These are phyloP conservation scores for Geranomyces variabilis DNA, from an alignment of 192 early-diverging fungal species.

Conservation along the genomic window DNA sequence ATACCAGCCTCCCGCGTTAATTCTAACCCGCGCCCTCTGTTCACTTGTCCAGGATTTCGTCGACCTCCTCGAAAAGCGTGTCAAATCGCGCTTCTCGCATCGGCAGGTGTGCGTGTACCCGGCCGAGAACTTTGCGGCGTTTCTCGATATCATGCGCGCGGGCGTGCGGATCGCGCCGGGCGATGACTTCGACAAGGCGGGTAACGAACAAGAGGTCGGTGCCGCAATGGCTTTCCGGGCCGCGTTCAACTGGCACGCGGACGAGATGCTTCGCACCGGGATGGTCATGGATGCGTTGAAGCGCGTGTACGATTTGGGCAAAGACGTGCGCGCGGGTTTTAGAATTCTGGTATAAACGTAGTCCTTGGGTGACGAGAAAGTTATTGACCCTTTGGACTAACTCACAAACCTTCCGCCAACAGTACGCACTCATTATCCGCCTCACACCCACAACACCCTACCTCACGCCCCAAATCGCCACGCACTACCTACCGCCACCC, in stretches of 20 bases:
- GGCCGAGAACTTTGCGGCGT: conserved; percentile 57
- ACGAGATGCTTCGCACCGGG: not conserved
- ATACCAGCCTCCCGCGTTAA: conserved; percentile 2
- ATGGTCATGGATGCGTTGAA: not conserved
- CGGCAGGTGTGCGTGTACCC: conserved; percentile 76
- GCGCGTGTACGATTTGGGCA: conserved; percentile 10
- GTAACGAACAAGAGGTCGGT: no score
- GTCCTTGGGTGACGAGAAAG: not conserved
- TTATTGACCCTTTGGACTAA: conserved; percentile 8
- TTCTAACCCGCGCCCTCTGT: not conserved
- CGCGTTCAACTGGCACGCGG: conserved; percentile 28
- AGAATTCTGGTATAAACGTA: conserved; percentile 22
- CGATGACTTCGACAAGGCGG: conserved; percentile 8
- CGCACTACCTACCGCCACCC: not conserved
- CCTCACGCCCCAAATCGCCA: conserved; percentile 15
- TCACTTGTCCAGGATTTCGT: conserved; percentile 69
- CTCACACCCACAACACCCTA: conserved; percentile 38
- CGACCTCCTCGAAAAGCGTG: conserved; percentile 88
- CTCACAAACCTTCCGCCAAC: conserved; percentile 13
- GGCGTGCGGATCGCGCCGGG: conserved; percentile 38
- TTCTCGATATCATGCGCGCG: conserved; percentile 56
- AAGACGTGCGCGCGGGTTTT: conserved; percentile 30
- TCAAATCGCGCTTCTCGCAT: conserved; percentile 93
- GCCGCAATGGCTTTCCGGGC: no score
- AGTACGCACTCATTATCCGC: conserved; percentile 17